Conservation (phyloP, 2,329 filamentous ascomycete species). For the Neonectria sp. region DNA sequence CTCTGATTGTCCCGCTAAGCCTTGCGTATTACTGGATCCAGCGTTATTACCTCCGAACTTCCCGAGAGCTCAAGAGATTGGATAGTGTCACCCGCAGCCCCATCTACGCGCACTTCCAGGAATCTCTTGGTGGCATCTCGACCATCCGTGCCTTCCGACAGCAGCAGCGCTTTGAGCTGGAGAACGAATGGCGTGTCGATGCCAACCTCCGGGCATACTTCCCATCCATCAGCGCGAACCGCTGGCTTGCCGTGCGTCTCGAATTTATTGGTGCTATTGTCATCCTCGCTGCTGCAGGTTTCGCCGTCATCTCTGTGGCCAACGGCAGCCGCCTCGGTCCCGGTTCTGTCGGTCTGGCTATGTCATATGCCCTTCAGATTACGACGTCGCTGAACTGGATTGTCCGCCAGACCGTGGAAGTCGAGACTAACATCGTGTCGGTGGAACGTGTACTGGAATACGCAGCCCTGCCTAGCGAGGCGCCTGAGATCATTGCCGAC, state of each 20-base stretch:
- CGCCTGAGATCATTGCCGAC: constrained; percentile 92
- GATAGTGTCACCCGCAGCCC: constrained; percentile 97
- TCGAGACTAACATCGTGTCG: constrained; percentile 99
- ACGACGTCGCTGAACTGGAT: constrained; percentile 99
- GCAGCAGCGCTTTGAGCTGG: constrained; percentile 86
- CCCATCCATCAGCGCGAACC: constrained; percentile 92
- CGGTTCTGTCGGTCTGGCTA: constrained; percentile 90
- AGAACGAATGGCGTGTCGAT: constrained; percentile 98
- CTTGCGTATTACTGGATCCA: constrained; percentile 93
- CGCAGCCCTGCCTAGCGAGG: constrained; percentile 90
- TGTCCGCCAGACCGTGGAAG: constrained; percentile 96
- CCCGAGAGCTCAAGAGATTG: constrained; percentile 94
- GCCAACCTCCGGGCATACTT: constrained; percentile 95
- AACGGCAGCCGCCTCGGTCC: constrained; percentile 74
- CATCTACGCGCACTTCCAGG: constrained; percentile 98
- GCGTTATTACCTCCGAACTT: constrained; percentile 96
- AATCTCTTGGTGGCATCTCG: constrained; percentile 92
- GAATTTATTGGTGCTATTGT: constrained; percentile 97
- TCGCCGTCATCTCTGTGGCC: constrained; percentile 85
- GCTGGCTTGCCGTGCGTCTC: constrained; percentile 94
- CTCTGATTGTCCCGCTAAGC: constrained; percentile 85
- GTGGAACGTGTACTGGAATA: constrained; percentile 99
- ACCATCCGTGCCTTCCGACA: constrained; percentile 97
- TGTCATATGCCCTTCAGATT: constrained; percentile 98
- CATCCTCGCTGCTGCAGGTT: constrained; percentile 87